Evolutionary conservation across 1,284 basidiomycete species (phyloP).

Genomic region (Hypsizygus ulmarius): DNA sequence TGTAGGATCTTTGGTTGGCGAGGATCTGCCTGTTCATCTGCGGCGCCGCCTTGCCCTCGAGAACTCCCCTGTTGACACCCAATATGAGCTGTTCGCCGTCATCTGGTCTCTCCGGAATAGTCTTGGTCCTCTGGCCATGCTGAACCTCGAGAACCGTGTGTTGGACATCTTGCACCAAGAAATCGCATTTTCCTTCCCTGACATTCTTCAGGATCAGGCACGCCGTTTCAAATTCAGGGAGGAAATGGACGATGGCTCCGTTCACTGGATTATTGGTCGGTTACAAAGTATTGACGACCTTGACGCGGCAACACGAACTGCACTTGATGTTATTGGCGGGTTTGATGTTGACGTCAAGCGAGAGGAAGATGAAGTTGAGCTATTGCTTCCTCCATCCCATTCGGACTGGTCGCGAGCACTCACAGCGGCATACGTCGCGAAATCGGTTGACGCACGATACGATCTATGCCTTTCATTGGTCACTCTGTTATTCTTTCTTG

Average conservation of each 20-base stretch:
- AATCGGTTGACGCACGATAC: constrained; percentile 67
- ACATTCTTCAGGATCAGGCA: constrained; percentile 68
- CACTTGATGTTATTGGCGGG: constrained; percentile 66
- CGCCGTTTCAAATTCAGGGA: constrained; percentile 49
- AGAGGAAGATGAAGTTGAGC: constrained; percentile 65
- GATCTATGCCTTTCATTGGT: constrained; percentile 66
- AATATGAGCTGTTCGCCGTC: constrained; percentile 54
- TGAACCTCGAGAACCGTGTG: constrained; percentile 55
- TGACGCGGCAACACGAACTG: constrained; percentile 50
- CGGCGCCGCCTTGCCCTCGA: constrained; percentile 45
- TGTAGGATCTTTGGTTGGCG: constrained; percentile 56
- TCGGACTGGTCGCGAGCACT: constrained; percentile 64
- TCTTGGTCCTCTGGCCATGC: constrained; percentile 54
- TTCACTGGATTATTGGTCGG: constrained; percentile 57
- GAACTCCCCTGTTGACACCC: constrained; percentile 41
- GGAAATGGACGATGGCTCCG: constrained; percentile 54
- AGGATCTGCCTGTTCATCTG: constrained; percentile 66
- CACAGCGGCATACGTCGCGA: constrained; percentile 57
- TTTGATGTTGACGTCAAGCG: constrained; percentile 69
- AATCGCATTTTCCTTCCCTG: constrained; percentile 67
- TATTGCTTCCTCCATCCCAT: constrained; percentile 48
- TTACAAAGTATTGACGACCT: constrained; percentile 56
- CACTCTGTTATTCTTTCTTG: constrained; percentile 69
- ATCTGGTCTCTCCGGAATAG: constrained; percentile 59
- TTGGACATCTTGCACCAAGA: constrained; percentile 70